Base-by-base conservation (phyloP, 2,329 filamentous ascomycete species). In the Colletotrichum spaethianum region DNA sequence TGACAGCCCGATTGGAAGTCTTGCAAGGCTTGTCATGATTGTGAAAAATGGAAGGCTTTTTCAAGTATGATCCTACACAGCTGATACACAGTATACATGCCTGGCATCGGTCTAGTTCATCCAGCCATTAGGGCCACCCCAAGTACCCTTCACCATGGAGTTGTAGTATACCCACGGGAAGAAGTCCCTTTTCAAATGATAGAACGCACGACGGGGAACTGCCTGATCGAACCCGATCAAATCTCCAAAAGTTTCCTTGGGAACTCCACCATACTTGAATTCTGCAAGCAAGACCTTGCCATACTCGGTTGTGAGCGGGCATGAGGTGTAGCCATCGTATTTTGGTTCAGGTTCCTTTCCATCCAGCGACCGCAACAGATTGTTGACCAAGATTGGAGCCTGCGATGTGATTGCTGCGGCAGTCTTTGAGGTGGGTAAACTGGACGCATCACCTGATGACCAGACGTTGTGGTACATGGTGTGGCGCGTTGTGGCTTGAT, bases 131-230 rank as follows among this genome's bases (percentile, higher is more conserved):
- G 89, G 88, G 7, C 90, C 90, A 28, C 83, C 89, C 90, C 90
- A 92, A 9, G 83, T 88, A 7, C 90, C 90, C 80, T 89, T 91
- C 8, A 92, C 85, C 85, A 91, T 87, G 46, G 84, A 85, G 46
- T 88, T 86, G 64, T 84, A 86, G 79, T 92, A 92, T 3, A 92
- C 90, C 90, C 90, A 92, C 0, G 90, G 90, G 80, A 92, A 92
- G 76, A 92, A 92, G 76, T 91, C 86, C 81, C 90, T 92, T 83
- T 92, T 92, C 55, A 92, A 75, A 75, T 91, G 82, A 74, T 90
- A 92, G 76, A 92, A 92, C 0, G 86, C 82, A 4, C 86, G 84
- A 4, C 89, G 84, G 2, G 90, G 90, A 12, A 80, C 80, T 0
- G 79, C 85, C 79, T 92, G 90, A 75, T 92, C 89, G 8, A 91